Conservation (phyloP, 1,284 basidiomycete species). For the Boletus calvinii region DNA sequence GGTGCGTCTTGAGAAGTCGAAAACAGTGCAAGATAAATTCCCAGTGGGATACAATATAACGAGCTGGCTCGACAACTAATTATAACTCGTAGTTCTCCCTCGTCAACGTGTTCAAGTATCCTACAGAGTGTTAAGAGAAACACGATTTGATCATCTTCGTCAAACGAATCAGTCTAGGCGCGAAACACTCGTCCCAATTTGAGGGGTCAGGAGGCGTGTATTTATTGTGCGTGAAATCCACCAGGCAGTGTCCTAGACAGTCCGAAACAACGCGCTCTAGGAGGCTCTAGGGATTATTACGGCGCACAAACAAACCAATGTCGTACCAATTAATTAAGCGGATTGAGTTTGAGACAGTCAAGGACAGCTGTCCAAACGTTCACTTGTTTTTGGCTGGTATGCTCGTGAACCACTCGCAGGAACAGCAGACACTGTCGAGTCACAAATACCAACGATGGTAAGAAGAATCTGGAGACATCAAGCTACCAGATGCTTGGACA, state of each 20-base stretch:
- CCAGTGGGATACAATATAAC: background rate
- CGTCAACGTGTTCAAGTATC: no score
- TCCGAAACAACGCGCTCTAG: background rate
- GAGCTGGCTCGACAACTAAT: background rate
- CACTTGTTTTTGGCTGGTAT: no score
- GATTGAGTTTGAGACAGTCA: background rate
- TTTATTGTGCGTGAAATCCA: background rate
- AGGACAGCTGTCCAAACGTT: background rate
- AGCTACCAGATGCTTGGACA: background rate
- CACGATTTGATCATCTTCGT: slow-evolving; percentile 6
- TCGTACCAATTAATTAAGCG: background rate
- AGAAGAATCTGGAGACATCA: background rate
- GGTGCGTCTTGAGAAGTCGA: background rate
- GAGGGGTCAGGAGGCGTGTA: background rate
- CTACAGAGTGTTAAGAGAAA: background rate
- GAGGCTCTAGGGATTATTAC: background rate
- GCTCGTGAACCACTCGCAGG: background rate
- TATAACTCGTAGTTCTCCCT: no score
- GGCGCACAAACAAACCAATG: background rate
- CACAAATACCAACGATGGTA: background rate
- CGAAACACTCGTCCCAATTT: background rate
- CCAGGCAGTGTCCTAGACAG: background rate
- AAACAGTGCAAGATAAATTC: background rate
- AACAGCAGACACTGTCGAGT: background rate
- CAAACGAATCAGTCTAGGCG: background rate